Evolutionary conservation across 1,139 yeast genomes (phyloP).

Genomic region (Hyphopichia khmerensis): DNA sequence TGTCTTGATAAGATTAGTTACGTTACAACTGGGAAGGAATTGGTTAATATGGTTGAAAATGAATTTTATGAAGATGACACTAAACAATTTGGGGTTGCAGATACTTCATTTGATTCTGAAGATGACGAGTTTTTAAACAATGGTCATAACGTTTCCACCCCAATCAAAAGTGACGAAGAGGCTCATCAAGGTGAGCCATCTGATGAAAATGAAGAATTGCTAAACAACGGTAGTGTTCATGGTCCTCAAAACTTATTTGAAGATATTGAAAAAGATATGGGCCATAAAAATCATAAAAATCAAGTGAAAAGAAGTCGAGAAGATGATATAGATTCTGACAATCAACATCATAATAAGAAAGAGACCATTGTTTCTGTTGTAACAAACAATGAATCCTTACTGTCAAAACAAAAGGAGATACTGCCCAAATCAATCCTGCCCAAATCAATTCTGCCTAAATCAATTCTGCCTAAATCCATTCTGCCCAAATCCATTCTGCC

Average conservation of each 20-base stretch:
- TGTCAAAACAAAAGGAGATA: too few relatives aligned
- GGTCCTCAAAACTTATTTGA: constrained; percentile 15
- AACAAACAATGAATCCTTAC: background rate
- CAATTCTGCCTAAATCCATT: too few relatives aligned
- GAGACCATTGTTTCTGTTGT: background rate
- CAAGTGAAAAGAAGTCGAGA: constrained; percentile 4
- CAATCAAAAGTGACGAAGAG: constrained; percentile 14
- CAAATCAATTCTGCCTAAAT: too few relatives aligned
- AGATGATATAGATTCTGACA: background rate
- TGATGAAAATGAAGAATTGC: background rate
- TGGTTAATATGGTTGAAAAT: constrained; percentile 27
- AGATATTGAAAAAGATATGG: constrained; percentile 16
- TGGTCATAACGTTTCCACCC: constrained; percentile 26
- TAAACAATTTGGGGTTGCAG: constrained; percentile 7
- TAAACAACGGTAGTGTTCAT: background rate
- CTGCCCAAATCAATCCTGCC: too few relatives aligned
- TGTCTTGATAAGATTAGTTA: constrained; percentile 29
- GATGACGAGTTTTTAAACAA: constrained; percentile 16
- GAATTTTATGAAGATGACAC: constrained; percentile 15
- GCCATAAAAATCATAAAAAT: constrained; percentile 7
- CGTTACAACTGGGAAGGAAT: constrained; percentile 33
- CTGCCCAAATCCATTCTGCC: too few relatives aligned
- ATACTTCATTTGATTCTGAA: constrained; percentile 21
- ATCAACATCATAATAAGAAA: constrained; percentile 1
- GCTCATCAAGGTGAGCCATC: constrained; percentile 9